Percentiles rank a stretch among this genome's conserved stretches.
These are phyloP conservation scores for Apiospora rasikravindrae DNA, from an alignment of 2,329 filamentous ascomycete species.

Conservation along the genomic window DNA sequence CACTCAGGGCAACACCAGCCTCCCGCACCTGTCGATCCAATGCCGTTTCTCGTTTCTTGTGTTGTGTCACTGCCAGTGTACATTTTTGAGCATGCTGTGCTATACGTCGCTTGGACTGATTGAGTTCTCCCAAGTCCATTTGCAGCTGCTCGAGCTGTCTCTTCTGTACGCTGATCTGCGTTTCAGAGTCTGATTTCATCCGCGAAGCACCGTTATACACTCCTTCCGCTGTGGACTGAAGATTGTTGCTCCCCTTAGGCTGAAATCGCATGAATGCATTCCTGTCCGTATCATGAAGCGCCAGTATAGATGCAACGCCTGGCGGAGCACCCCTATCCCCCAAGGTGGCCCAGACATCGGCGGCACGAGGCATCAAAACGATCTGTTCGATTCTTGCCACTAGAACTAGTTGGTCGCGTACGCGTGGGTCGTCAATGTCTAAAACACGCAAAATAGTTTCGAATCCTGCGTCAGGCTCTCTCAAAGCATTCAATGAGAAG, in stretches of 20 bases:
- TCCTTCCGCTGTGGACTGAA: conserved; percentile 42
- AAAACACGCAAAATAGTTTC: conserved; percentile 82
- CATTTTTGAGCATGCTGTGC: conserved; percentile 55
- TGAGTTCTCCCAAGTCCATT: conserved; percentile 57
- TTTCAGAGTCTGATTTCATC: conserved; percentile 80
- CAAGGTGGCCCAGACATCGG: conserved; percentile 10
- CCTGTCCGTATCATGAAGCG: conserved; percentile 3
- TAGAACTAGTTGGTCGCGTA: conserved; percentile 84
- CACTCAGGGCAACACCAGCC: conserved; percentile 63
- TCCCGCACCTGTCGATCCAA: conserved; percentile 62
- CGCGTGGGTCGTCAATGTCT: conserved; percentile 79
- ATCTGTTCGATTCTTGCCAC: conserved; percentile 82
- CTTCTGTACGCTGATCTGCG: conserved; percentile 62
- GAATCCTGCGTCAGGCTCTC: conserved; percentile 75
- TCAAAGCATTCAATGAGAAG: conserved; percentile 61
- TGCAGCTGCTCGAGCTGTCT: conserved; percentile 60
- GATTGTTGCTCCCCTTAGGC: conserved; percentile 1
- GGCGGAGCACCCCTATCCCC: background rate
- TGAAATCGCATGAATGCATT: conserved; percentile 14
- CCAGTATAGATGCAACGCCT: background rate
- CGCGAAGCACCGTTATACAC: conserved; percentile 50
- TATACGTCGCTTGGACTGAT: conserved; percentile 52
- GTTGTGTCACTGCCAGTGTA: conserved; percentile 48
- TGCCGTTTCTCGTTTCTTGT: conserved; percentile 45
- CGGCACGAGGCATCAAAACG: conserved; percentile 56